A percentile compares a stretch with the other conserved stretches of the same genome.
Conservation (phyloP, 2,329 filamentous ascomycete genomes). For the Fusarium oxysporum region DNA sequence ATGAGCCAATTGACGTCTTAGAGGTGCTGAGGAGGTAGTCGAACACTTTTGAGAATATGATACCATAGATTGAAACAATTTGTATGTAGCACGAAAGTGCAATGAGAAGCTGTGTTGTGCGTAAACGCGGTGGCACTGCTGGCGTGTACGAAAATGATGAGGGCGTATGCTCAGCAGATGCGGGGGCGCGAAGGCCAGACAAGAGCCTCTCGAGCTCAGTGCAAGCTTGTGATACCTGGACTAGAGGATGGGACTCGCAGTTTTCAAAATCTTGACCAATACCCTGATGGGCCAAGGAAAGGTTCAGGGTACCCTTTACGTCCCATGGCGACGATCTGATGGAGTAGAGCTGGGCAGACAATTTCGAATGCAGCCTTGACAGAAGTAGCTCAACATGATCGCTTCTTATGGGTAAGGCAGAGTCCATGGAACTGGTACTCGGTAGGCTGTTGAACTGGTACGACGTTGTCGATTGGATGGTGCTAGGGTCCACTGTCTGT, state of each 20-base stretch:
- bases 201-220: slow-evolving; percentile 8
- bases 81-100: slow-evolving; percentile 14
- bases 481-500: neutral
- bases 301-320: slow-evolving; percentile 63
- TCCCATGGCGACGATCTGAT: neutral
- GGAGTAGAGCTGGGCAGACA: slow-evolving; percentile 4
- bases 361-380: neutral
- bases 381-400: neutral
- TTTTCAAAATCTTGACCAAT: slow-evolving; percentile 1
- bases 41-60: slow-evolving; percentile 8
- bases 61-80: slow-evolving; percentile 17
- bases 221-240: slow-evolving; percentile 2
- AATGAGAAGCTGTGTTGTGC: slow-evolving; percentile 10
- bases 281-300: slow-evolving; percentile 58
- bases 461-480: neutral
- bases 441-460: neutral
- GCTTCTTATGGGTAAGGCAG: neutral
- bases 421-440: neutral
- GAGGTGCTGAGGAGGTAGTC: neutral
- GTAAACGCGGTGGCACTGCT: neutral
- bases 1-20: neutral
- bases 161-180: neutral
- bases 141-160: slow-evolving; percentile 5
- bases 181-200: neutral
- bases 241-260: slow-evolving; percentile 2